phyloP scores from a whole-genome alignment of 257 asterid genomes.

The Apocynum venetum region DNA sequence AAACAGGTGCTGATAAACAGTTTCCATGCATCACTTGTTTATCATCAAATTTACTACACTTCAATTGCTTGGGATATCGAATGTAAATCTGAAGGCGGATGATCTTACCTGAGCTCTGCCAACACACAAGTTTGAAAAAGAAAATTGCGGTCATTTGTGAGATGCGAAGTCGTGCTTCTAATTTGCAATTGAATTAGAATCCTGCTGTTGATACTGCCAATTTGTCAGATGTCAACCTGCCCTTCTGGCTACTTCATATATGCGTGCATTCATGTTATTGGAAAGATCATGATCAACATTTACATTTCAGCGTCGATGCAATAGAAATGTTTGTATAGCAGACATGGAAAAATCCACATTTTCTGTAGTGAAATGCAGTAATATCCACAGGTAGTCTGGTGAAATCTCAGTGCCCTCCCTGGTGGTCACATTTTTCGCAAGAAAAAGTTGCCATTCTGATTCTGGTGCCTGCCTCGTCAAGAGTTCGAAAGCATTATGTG shows the following conservation, averaged over 20 bases:
- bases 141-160: slow-evolving; percentile 6
- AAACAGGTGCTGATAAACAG: background rate
- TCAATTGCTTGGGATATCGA: slow-evolving; percentile 19
- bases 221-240: background rate
- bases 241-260: background rate
- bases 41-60: no score
- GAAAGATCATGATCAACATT: background rate
- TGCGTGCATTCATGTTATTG: background rate
- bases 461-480: background rate
- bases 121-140: slow-evolving; percentile 8
- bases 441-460: slow-evolving; percentile 3
- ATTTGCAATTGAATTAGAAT: background rate
- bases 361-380: slow-evolving; percentile 2
- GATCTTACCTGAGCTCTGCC: background rate
- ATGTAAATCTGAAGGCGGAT: background rate
- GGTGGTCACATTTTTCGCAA: background rate
- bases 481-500: no score
- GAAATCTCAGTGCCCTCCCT: background rate
- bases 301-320: background rate
- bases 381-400: background rate
- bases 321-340: background rate
- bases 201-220: slow-evolving; percentile 3
- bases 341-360: background rate
- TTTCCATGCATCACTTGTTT: background rate
- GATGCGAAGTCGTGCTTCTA: slow-evolving; percentile 8